Percentiles rank a stretch among this genome's conserved stretches.
Conservation (phyloP, 1,284 basidiomycete species). For the Ceratobasidium sp. region DNA sequence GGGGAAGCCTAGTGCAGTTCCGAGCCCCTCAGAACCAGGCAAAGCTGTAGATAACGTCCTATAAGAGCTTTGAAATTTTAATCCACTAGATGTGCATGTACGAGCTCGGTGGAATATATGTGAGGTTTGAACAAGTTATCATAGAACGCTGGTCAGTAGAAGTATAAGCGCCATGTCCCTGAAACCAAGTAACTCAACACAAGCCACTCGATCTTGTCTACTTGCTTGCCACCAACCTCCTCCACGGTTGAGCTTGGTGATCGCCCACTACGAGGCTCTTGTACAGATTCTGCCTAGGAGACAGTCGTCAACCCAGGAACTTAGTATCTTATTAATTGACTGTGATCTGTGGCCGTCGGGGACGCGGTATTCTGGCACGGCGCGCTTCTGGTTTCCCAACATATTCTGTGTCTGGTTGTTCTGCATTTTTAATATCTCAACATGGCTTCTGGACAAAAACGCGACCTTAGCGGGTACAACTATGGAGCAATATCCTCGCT, state of each 20-base stretch:
- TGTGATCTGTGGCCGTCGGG: neutral
- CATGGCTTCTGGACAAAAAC: slow-evolving; percentile 61
- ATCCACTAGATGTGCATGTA: neutral
- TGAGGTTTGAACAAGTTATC: too few relatives aligned
- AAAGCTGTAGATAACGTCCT: slow-evolving; percentile 14
- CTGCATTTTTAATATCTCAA: slow-evolving; percentile 18
- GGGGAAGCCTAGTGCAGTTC: slow-evolving; percentile 60
- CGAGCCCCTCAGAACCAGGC: neutral
- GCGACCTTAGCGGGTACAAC: slow-evolving; percentile 88
- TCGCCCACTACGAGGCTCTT: slow-evolving; percentile 29
- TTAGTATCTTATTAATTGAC: neutral
- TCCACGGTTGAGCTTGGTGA: slow-evolving; percentile 20
- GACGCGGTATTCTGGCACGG: slow-evolving; percentile 3
- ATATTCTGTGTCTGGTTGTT: slow-evolving; percentile 5
- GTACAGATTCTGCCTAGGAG: neutral
- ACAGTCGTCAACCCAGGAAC: slow-evolving; percentile 1
- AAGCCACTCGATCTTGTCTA: slow-evolving; percentile 38
- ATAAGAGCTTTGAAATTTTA: neutral
- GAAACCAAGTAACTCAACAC: slow-evolving; percentile 32
- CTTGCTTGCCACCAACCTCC: slow-evolving; percentile 19
- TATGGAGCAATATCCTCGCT: slow-evolving; percentile 91
- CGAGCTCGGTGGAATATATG: too few relatives aligned
- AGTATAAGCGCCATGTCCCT: slow-evolving; percentile 21
- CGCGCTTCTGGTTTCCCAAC: slow-evolving; percentile 28
- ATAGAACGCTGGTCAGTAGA: too few relatives aligned